A percentile compares a stretch with the other conserved stretches of the same genome.
phyloP scores from a whole-genome alignment of 768 basidiomycete species.

The Dacryopinax spathularia region DNA sequence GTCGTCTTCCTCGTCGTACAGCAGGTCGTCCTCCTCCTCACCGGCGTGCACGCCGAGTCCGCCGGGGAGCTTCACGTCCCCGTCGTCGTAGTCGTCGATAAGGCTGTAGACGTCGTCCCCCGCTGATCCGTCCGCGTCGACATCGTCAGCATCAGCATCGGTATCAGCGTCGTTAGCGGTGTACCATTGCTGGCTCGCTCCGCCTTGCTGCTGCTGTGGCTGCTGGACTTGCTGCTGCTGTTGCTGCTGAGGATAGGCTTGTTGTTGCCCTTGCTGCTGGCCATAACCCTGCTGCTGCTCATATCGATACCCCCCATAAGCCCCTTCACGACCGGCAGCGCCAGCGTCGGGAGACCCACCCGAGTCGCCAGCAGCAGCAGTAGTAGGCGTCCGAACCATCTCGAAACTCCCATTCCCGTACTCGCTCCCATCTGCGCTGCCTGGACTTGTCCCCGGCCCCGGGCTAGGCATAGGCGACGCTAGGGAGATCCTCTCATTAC shows the following conservation, averaged over 20 bases:
- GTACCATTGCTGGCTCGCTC: too few species aligned
- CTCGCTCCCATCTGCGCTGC: too few species aligned
- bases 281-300: background rate
- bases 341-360: too few species aligned
- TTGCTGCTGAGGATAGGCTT: background rate
- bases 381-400: background rate
- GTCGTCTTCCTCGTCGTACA: constrained; percentile 42
- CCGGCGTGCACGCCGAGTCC: constrained; percentile 1
- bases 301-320: background rate
- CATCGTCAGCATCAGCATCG: background rate
- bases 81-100: constrained; percentile 23
- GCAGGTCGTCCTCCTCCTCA: constrained; percentile 29
- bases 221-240: background rate
- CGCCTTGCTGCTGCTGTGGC: background rate
- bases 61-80: background rate
- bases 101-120: background rate
- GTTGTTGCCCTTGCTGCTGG: background rate
- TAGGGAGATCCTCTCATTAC: background rate
- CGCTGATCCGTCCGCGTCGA: background rate
- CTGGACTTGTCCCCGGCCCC: background rate
- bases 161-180: too few species aligned
- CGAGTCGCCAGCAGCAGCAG: too few species aligned
- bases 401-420: constrained; percentile 2
- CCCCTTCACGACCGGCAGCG: too few species aligned
- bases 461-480: background rate